Evolutionary conservation across 257 asterid species (phyloP).

Genomic region (Forsythia viridissima): DNA sequence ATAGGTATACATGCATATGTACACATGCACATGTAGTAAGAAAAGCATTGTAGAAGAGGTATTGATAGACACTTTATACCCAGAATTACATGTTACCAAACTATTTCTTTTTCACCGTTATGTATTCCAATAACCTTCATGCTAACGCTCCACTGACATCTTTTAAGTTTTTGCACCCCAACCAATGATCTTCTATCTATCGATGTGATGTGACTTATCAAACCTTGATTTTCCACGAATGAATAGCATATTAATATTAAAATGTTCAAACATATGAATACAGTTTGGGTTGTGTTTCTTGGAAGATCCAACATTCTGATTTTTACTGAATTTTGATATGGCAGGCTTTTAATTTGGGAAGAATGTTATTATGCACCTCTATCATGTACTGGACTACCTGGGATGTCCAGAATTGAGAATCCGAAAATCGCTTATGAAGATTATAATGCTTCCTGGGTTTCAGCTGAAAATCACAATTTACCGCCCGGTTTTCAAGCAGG

Average conservation of each 20-base stretch:
- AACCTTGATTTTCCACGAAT: background rate
- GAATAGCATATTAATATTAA: background rate
- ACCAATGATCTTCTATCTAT: background rate
- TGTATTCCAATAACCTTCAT: background rate
- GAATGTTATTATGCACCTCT: conserved; percentile 56
- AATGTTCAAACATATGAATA: background rate
- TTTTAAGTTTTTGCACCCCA: background rate
- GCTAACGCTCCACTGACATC: background rate
- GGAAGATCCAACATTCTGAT: background rate
- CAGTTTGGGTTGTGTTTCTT: background rate
- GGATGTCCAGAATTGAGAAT: conserved; percentile 33
- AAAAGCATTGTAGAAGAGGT: background rate
- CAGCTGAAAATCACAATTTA: conserved; percentile 33
- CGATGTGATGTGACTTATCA: background rate
- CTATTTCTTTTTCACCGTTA: background rate
- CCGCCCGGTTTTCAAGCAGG: conserved; percentile 32
- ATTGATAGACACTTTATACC: background rate
- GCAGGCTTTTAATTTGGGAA: conserved; percentile 80
- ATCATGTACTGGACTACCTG: conserved; percentile 28
- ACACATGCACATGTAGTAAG: background rate
- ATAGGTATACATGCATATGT: background rate
- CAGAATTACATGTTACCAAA: background rate
- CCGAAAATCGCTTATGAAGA: conserved; percentile 32
- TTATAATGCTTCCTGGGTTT: conserved; percentile 32
- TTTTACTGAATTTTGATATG: conserved; percentile 7